Evolutionary conservation across 148 eudicot genomes (phyloP), one percentile per base, ranked within the genome.

Genomic region (Bassia scoparia): DNA sequence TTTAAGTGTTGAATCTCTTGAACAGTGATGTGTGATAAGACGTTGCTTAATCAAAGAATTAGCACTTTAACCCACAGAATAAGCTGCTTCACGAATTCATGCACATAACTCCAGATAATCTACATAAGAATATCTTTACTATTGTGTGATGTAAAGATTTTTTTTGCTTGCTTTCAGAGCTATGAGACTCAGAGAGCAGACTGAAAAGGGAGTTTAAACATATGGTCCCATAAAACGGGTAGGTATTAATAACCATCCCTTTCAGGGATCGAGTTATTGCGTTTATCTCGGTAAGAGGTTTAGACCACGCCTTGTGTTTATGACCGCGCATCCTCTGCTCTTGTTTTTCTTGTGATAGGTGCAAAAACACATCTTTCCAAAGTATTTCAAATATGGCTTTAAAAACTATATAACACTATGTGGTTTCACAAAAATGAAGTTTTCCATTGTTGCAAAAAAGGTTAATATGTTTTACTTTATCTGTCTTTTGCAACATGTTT

Each of bases 201-300:
- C 83, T 96, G 73, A 96, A 90, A 87, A 90, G 99, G 88, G 99
- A 96, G 90, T 96, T 96, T 83, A 96, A 85, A 90, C 99, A 76
- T 96, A 92, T 81, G 99, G 99, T 68, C 94, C 99, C 37, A 92
- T 96, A 84, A 96, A 96, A 79, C 90, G 91, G 99, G 99, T 93
- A 93, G 87, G 98, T 93, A 84, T 82, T 84, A 48, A 52, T 73
- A 77, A 83, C 82, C 81, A 70, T 76, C 77, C 84, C 80, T 59
- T 53, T 75, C 64, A 83, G 83, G 88, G 84, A 84, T 84, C 79
- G 49, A 87, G 92, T 88, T 85, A 76, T 84, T 84, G 77, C 72
- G 77, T 86, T 86, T 87, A 81, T 77, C 79, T 81, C 80, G 96
- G 92, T 90, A 86, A 92, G 92, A 81, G 76, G 76, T 80, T 81